Conservation (phyloP, 2,329 filamentous ascomycete genomes). For the Tolypocladium inflatum region DNA sequence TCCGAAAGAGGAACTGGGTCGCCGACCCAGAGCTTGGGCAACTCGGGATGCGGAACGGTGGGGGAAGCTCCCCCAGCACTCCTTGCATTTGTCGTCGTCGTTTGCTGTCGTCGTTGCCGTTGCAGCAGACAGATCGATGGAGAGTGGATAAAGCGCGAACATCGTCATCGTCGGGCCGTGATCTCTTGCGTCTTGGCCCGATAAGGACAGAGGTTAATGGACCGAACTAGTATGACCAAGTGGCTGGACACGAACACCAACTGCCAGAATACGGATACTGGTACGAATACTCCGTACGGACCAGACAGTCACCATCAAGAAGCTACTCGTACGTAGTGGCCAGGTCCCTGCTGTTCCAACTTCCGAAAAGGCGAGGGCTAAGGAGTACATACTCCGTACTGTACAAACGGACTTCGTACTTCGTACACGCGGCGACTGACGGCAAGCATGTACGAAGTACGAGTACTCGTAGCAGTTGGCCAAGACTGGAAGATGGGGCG, state of each 20-base stretch:
- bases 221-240: neutral
- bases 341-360: neutral
- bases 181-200: neutral
- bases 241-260: neutral
- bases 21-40: neutral
- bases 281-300: no score
- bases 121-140: neutral
- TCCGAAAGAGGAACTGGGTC: slow-evolving; percentile 4
- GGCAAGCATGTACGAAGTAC: neutral
- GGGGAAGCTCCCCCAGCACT: neutral
- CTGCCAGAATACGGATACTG: neutral
- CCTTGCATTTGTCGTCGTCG: neutral
- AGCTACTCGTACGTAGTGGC: no score
- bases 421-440: no score
- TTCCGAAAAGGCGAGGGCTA: neutral
- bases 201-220: neutral
- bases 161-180: neutral
- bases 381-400: no score
- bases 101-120: neutral
- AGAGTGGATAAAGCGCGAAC: neutral
- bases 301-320: no score
- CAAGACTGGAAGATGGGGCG: neutral
- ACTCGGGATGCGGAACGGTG: neutral
- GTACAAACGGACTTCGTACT: no score
- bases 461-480: neutral